Percentiles rank a stretch among this genome's conserved stretches.
phyloP scores from a whole-genome alignment of 805 yeast genomes.

The Starmerella potacharoeniae region DNA sequence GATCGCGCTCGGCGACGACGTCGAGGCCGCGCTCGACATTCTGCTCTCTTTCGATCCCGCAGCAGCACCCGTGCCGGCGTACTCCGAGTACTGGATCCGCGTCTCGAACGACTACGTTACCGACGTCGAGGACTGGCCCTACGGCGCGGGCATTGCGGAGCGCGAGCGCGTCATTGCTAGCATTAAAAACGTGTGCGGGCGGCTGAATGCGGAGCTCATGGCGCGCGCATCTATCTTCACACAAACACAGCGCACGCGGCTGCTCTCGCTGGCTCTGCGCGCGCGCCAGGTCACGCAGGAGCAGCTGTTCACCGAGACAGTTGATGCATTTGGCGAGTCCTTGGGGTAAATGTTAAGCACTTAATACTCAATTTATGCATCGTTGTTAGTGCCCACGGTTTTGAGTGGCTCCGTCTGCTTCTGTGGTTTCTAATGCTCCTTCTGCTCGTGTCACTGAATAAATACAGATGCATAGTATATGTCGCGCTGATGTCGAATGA shows the following conservation, averaged over 20 bases:
- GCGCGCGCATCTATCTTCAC: constrained; percentile 1
- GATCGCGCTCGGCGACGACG: constrained; percentile 1
- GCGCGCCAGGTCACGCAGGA: constrained; percentile 7
- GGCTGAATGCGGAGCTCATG: neutral
- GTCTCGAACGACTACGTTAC: constrained; percentile 4
- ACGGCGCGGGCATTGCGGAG: neutral
- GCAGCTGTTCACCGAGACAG: constrained; percentile 1
- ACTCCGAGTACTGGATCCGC: constrained; percentile 12
- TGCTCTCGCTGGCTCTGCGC: constrained; percentile 10
- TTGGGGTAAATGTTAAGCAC: neutral
- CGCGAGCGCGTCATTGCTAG: neutral
- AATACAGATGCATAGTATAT: no score
- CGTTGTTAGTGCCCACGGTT: neutral
- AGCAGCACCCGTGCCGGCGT: neutral
- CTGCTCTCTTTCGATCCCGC: neutral
- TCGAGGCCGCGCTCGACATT: neutral
- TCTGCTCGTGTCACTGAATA: no score
- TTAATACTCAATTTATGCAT: no score
- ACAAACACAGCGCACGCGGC: constrained; percentile 12
- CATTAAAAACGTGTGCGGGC: neutral
- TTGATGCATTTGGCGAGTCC: constrained; percentile 8
- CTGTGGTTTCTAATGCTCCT: no score
- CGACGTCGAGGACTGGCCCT: constrained; percentile 15
- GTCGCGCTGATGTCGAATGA: no score
- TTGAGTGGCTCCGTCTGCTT: neutral